These are phyloP conservation scores for Fusarium xylarioides DNA, from an alignment of 2,329 filamentous ascomycete genomes.

Conservation along the genomic window DNA sequence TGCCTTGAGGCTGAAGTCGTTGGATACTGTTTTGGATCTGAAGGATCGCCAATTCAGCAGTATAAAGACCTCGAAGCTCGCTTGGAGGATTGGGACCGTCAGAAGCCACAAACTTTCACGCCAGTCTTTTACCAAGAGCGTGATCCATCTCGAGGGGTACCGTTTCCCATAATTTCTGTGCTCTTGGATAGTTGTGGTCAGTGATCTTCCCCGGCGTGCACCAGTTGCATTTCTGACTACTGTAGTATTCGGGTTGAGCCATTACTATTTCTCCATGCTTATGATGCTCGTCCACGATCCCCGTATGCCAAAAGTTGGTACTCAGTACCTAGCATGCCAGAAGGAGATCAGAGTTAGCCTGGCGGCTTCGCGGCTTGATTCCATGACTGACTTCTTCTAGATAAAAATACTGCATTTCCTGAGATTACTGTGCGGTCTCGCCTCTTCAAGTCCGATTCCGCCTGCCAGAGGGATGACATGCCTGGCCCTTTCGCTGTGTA, in stretches of 20 bases:
- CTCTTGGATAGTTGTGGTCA: neutral
- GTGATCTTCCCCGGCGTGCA: accelerated
- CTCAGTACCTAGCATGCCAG: neutral
- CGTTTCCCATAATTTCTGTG: neutral
- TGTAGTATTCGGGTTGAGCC: neutral
- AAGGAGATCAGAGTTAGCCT: neutral
- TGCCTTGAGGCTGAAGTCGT: neutral
- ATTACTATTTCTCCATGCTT: neutral
- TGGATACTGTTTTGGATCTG: neutral
- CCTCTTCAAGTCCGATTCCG: neutral
- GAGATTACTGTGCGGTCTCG: neutral
- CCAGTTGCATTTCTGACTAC: neutral
- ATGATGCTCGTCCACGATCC: neutral
- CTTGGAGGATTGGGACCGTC: neutral
- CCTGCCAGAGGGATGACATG: neutral
- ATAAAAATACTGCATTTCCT: neutral
- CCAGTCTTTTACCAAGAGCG: neutral
- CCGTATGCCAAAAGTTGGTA: neutral
- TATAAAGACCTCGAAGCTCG: neutral
- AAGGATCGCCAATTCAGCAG: neutral
- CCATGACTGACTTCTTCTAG: neutral
- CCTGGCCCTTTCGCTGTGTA: neutral
- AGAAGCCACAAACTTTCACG: neutral
- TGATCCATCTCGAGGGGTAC: neutral
- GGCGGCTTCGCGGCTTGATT: accelerated